These are phyloP conservation scores for Rhynchospora pubera DNA, from an alignment of 176 grass and related monocot genomes.

Conservation along the genomic window DNA sequence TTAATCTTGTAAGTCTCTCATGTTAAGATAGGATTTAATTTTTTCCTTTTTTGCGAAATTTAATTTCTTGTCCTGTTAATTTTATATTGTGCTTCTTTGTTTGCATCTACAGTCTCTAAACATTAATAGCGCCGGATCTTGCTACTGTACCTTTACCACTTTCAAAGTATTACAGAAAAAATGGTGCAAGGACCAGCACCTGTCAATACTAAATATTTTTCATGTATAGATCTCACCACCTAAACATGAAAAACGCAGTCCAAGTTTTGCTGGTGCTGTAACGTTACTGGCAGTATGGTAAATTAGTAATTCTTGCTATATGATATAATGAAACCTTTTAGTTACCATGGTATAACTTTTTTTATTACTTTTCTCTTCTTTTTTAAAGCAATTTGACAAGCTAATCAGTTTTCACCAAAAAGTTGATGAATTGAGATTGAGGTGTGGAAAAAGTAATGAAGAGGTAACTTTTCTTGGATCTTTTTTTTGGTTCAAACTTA, in stretches of 20 bases:
- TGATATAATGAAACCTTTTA: neutral
- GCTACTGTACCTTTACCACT: neutral
- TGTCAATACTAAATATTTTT: neutral
- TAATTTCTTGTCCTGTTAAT: neutral
- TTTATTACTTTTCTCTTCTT: constrained; percentile 17
- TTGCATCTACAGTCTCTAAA: neutral
- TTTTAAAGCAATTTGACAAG: constrained; percentile 89
- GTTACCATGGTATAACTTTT: constrained; percentile 1
- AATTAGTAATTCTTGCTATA: neutral
- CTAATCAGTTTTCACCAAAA: constrained; percentile 77
- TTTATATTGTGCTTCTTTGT: constrained; percentile 5
- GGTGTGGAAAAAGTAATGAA: constrained; percentile 69
- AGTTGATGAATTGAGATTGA: constrained; percentile 65
- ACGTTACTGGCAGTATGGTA: neutral
- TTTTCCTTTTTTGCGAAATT: neutral
- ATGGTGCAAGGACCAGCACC: neutral
- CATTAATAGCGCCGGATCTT: neutral
- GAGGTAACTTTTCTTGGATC: constrained; percentile 41
- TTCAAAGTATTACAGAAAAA: neutral
- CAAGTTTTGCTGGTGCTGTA: neutral
- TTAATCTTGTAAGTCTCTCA: constrained; percentile 69
- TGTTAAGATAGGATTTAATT: neutral
- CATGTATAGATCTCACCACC: neutral
- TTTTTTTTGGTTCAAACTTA: neutral
- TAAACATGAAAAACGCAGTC: neutral